These are phyloP conservation scores for Trypanosoma grayi DNA, from an alignment of 208 protist genomes.

Conservation along the genomic window DNA sequence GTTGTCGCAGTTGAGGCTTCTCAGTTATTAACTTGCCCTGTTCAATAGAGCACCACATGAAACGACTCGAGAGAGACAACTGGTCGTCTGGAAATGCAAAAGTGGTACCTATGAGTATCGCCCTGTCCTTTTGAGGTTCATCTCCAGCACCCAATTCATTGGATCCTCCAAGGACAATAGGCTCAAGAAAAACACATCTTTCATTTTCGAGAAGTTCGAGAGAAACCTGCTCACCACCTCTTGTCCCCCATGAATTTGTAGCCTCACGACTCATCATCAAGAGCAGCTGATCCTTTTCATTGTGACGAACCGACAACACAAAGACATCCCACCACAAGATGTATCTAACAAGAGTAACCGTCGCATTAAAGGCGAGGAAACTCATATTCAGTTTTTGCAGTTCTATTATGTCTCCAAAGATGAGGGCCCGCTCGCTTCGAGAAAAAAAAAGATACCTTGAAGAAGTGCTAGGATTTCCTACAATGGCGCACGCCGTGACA, in stretches of 20 bases:
- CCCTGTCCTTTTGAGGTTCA: slow-evolving; percentile 8
- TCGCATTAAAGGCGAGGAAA: slow-evolving; percentile 46
- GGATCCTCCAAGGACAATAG: slow-evolving; percentile 33
- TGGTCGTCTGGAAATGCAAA: slow-evolving; percentile 65
- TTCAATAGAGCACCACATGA: slow-evolving; percentile 27
- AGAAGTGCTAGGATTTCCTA: slow-evolving; percentile 4
- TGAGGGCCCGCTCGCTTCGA: slow-evolving; percentile 14
- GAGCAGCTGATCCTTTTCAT: slow-evolving; percentile 58
- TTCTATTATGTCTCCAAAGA: slow-evolving; percentile 28
- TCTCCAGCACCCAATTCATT: slow-evolving; percentile 17
- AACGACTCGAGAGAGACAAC: slow-evolving; percentile 22
- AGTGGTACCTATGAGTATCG: slow-evolving; percentile 67
- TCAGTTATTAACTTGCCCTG: slow-evolving; percentile 12
- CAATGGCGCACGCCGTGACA: slow-evolving; percentile 27
- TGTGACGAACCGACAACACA: slow-evolving; percentile 43
- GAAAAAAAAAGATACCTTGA: slow-evolving; percentile 29
- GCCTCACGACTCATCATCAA: slow-evolving; percentile 26
- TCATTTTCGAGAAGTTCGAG: slow-evolving; percentile 74
- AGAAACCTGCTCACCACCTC: not conserved
- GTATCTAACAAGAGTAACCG: slow-evolving; percentile 66
- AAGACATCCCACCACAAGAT: slow-evolving; percentile 54
- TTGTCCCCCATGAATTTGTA: not conserved
- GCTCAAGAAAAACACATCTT: slow-evolving; percentile 72
- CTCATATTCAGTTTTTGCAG: slow-evolving; percentile 47
- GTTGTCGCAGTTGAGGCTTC: slow-evolving; percentile 23